A percentile compares a stretch with the other conserved stretches of the same genome.
These are phyloP conservation scores for Scenedesmus sp. DNA, from an alignment of 163 green algal species.

Conservation along the genomic window DNA sequence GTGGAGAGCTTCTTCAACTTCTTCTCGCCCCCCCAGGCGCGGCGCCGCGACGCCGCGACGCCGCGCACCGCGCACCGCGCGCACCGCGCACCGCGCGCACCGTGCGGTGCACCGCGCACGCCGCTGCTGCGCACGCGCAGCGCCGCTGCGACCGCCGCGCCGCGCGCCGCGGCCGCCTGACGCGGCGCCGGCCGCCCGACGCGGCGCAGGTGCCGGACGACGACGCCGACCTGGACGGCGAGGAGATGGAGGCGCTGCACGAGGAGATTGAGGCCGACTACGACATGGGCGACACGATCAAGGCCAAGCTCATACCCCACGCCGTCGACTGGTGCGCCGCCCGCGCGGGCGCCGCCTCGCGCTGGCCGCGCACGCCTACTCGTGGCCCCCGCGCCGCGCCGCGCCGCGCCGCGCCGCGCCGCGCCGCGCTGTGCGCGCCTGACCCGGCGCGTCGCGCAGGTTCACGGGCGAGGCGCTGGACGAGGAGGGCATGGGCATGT, in stretches of 20 bases:
- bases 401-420: too few species aligned
- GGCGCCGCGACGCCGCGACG: too few species aligned
- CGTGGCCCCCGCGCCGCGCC: too few species aligned
- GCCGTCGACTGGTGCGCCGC: conserved; percentile 32
- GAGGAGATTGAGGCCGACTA: conserved; percentile 48
- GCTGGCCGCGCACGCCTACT: too few species aligned
- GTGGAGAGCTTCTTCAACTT: conserved; percentile 53
- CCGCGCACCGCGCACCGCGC: too few species aligned
- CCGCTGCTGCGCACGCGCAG: background rate
- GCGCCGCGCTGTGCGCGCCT: too few species aligned
- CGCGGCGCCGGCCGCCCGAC: background rate
- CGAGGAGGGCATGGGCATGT: conserved; percentile 37
- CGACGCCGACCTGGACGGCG: conserved; percentile 38
- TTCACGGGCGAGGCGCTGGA: conserved; percentile 48
- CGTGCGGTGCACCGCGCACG: background rate
- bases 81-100: too few species aligned
- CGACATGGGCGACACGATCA: conserved; percentile 40
- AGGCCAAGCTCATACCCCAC: conserved; percentile 42
- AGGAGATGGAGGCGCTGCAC: conserved; percentile 43
- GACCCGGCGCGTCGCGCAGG: background rate
- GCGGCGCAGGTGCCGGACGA: conserved; percentile 30
- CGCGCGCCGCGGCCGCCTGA: background rate
- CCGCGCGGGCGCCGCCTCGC: background rate
- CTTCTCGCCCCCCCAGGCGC: conserved; percentile 44
- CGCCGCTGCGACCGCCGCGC: background rate